Evolutionary conservation across 441 rosid genomes (phyloP), one percentile per base, ranked within the genome.

Genomic region (Pelargonium exstipulatum): DNA sequence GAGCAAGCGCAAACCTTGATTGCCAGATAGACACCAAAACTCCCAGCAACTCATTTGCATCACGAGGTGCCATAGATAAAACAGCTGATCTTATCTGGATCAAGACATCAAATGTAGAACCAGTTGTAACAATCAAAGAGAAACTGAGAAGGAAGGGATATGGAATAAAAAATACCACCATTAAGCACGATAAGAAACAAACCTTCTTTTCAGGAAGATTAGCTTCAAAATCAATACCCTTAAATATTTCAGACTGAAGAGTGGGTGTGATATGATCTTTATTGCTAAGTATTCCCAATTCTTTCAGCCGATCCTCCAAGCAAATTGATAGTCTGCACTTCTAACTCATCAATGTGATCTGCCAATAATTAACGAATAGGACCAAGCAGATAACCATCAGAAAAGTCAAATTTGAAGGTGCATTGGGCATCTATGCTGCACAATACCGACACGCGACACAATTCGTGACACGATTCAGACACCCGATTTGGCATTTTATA

Each of bases 121-220:
- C 9, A 32, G 3, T 16, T 5, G 61, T 5, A n/a, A 32, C 64
- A 72, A 64, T n/a, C 35, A 53, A 17, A 58, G 5, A 37, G 4
- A n/a, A 70, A 43, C 18, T 7, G 13, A 13, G 48, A 16, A 40
- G 26, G 4, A 40, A 12, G 3, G 45, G 26, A 14, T 5, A 16
- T 37, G 17, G 29, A 58, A 16, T 35, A 24, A 29, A 14, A 46
- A 64, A 72, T 40, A 0, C n/a, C 20, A 62, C 29, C 18, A 60
- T 8, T 35, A 6, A 46, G 20, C 2, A 18, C 48, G 18, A 10
- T 4, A 58, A 67, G 10, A 60, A 66, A 65, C 76, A 43, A 65
- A 95, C 99, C 99, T 92, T 90, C 83, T 83, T 91, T 55, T 73
- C 88, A 6, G 93, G 84, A 53, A 83, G 45, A 83, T 81, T 79